Evolutionary conservation across 495 filamentous ascomycete species (phyloP), one percentile per base, ranked within the genome.

Genomic region (Thozetella sp.): DNA sequence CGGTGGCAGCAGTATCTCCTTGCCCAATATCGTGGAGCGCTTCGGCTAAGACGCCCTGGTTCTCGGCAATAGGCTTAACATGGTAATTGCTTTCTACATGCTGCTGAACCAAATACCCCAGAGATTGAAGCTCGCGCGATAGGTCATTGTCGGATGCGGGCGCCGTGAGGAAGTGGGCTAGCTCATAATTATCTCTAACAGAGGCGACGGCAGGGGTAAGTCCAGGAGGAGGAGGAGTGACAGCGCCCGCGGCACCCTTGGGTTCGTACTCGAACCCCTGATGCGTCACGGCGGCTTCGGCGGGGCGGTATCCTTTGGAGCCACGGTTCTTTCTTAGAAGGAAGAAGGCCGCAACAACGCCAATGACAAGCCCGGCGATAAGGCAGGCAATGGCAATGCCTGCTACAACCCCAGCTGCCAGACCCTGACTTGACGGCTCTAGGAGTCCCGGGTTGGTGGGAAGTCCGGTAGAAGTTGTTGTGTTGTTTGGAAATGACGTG

Each of bases 31-130:
- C 51, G 17, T 48, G 20, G 19, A 73, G 51, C 1, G 53, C 51
- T 9, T 56, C 53, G 3, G 59, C 40, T 13, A 73, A 61, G 34
- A 51, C 15, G 26, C 50, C 52, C 2, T 54, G 20, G 50, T 56
- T 61, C n/a, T 30, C 50, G 10, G 59, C 37, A 37, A 72, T 60
- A 20, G 67, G 65, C 11, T 61, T 53, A 12, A 53, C 56, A 30
- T 68, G 67, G 30, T 70, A 72, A 22, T 70, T 52, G 54, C 46
- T 63, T 40, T 72, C 64, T 25, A 67, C 67, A 34, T 72, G 70
- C 48, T 65, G 61, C 25, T 61, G 59, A 12, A 70, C 55, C 22
- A 70, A 51, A 9, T 68, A 51, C 20, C 54, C 52, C 37, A 72
- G 53, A 1, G 67, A 57, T 15, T 46, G 43, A 15, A 70, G 60